Evolutionary conservation across 768 basidiomycete species (phyloP).

Genomic region (Amanita molliuscula): DNA sequence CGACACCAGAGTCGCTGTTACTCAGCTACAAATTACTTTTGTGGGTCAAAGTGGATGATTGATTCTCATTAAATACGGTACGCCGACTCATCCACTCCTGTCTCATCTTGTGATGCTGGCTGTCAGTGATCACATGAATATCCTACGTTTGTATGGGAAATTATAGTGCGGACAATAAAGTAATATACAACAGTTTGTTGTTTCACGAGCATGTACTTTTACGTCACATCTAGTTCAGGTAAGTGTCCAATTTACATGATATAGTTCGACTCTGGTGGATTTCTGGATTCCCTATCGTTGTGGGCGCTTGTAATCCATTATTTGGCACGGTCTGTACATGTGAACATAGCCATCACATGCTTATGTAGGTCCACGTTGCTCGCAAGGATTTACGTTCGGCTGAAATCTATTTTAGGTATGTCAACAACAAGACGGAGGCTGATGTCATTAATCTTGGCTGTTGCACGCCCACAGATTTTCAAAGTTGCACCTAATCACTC

Average conservation of each 20-base stretch:
- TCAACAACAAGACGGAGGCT: neutral
- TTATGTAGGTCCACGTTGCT: too few relatives aligned
- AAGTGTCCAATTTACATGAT: too few relatives aligned
- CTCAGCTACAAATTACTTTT: neutral
- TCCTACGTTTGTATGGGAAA: neutral
- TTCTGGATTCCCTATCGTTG: too few relatives aligned
- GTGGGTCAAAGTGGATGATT: neutral
- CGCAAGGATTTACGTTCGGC: too few relatives aligned
- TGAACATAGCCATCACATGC: too few relatives aligned
- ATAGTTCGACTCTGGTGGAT: too few relatives aligned
- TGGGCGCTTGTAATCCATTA: too few relatives aligned
- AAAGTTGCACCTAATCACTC: neutral
- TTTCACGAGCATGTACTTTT: too few relatives aligned
- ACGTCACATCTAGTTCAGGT: too few relatives aligned
- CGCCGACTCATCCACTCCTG: neutral
- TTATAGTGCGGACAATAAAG: too few relatives aligned
- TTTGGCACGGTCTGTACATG: too few relatives aligned
- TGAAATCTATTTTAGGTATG: neutral
- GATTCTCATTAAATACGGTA: slow-evolving; percentile 3
- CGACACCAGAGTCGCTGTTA: slow-evolving; percentile 7
- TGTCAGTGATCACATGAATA: neutral
- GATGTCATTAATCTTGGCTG: neutral
- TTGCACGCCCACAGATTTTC: neutral
- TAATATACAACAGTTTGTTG: too few relatives aligned
- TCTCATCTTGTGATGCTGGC: neutral